A percentile compares a stretch with the other conserved stretches of the same genome.
These are phyloP conservation scores for Diaporthe vaccinii DNA, from an alignment of 2,329 filamentous ascomycete species.

Conservation along the genomic window DNA sequence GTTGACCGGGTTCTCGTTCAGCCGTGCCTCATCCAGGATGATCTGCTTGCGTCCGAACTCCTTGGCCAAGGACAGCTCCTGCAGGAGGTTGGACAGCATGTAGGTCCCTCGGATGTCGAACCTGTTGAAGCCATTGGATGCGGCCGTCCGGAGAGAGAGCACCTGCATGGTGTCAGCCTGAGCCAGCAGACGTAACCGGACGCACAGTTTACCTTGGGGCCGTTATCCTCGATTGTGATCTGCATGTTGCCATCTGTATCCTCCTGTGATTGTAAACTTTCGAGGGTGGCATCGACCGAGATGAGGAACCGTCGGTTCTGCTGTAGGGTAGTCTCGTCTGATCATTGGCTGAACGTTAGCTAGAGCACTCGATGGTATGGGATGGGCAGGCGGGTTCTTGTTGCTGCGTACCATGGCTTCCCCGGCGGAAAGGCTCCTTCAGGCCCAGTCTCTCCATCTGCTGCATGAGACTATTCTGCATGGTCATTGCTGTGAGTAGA, in stretches of 20 bases:
- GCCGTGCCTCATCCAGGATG: constrained; percentile 87
- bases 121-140: constrained; percentile 86
- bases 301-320: constrained; percentile 84
- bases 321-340: constrained; percentile 80
- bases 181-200: not conserved
- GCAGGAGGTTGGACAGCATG: constrained; percentile 95
- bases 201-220: constrained; percentile 78
- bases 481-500: constrained; percentile 47
- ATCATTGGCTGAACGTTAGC: constrained; percentile 27
- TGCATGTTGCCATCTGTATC: constrained; percentile 96
- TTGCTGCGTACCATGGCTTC: constrained; percentile 66
- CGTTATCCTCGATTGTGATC: constrained; percentile 96
- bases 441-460: constrained; percentile 66
- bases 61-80: constrained; percentile 93
- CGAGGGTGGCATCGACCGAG: constrained; percentile 85
- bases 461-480: constrained; percentile 65
- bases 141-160: constrained; percentile 85
- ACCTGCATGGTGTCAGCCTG: constrained; percentile 63
- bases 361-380: constrained; percentile 16
- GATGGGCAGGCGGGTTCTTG: not conserved
- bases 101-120: constrained; percentile 96
- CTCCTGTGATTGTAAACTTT: constrained; percentile 84
- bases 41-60: constrained; percentile 92
- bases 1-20: constrained; percentile 96
- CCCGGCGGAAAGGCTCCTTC: constrained; percentile 68